These are phyloP conservation scores for Fusarium sp. DNA, from an alignment of 2,329 filamentous ascomycete genomes.

Conservation along the genomic window DNA sequence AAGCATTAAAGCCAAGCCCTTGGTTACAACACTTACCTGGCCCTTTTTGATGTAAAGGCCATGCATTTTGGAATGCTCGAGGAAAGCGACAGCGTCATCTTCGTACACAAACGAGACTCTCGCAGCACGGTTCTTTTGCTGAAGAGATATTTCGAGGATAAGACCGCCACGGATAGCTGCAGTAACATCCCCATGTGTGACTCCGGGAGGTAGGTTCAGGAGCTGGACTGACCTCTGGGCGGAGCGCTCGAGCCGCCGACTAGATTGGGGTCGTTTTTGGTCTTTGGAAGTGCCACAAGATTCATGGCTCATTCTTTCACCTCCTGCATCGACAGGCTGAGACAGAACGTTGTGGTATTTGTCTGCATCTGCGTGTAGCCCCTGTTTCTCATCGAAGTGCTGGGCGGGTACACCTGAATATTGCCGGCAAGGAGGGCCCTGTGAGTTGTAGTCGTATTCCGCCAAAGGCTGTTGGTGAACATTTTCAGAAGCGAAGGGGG, in stretches of 20 bases:
- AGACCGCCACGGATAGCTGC: constrained; percentile 73
- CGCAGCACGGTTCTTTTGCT: constrained; percentile 65
- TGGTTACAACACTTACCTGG: constrained; percentile 58
- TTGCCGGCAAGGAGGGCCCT: constrained; percentile 2
- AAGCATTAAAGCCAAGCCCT: not conserved
- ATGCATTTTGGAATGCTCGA: constrained; percentile 68
- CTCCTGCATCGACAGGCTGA: not conserved
- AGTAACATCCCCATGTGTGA: constrained; percentile 72
- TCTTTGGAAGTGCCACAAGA: not conserved
- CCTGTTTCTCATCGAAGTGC: not conserved
- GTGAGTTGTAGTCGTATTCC: not conserved
- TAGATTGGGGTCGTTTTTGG: not conserved
- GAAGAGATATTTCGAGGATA: constrained; percentile 73
- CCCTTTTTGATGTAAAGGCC: constrained; percentile 75
- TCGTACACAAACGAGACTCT: constrained; percentile 75
- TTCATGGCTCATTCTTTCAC: not conserved
- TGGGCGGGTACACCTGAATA: not conserved
- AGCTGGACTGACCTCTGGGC: constrained; percentile 69
- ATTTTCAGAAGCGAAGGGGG: not conserved
- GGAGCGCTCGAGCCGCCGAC: constrained; percentile 45
- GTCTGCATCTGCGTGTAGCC: not conserved
- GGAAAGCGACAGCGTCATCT: constrained; percentile 69
- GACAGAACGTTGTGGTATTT: not conserved
- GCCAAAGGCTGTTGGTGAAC: not conserved
- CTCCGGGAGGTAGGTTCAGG: constrained; percentile 66